Percentiles rank a stretch among this genome's conserved stretches.
Conservation (phyloP, 306 rosid genomes). For the Malus fusca region DNA sequence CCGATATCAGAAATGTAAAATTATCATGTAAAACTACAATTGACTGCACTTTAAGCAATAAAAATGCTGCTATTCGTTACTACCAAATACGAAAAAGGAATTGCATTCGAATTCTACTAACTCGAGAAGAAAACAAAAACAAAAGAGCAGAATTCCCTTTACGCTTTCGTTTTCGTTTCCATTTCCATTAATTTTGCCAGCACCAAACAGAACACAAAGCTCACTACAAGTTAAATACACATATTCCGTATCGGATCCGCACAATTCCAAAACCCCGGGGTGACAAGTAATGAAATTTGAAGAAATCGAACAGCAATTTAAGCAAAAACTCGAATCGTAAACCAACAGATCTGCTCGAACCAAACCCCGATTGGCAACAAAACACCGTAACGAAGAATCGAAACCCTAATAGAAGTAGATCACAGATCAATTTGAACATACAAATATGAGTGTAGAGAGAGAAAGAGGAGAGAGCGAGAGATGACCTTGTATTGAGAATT, state of each 20-base stretch:
- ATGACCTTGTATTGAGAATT: conserved; percentile 98
- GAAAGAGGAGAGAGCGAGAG: background rate
- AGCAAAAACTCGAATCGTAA: conserved; percentile 2
- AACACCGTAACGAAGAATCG: background rate
- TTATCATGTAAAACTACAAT: background rate
- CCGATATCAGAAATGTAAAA: background rate
- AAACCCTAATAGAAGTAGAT: conserved; percentile 15
- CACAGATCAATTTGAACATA: conserved; percentile 16
- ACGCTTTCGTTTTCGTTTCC: background rate
- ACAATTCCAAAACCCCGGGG: background rate
- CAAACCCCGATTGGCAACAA: background rate
- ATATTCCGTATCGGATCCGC: background rate
- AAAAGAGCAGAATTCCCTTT: background rate
- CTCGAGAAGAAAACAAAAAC: background rate
- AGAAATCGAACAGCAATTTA: background rate
- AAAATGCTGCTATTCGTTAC: background rate
- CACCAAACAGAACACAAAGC: background rate
- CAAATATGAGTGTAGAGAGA: background rate
- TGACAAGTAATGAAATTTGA: background rate
- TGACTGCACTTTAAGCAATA: background rate
- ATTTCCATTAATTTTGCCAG: background rate
- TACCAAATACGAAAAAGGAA: background rate
- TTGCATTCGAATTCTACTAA: background rate
- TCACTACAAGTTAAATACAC: background rate
- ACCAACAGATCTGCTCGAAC: conserved; percentile 29